Base-by-base conservation (phyloP, 2,329 filamentous ascomycete genomes). In the Sporothrix inflata region DNA sequence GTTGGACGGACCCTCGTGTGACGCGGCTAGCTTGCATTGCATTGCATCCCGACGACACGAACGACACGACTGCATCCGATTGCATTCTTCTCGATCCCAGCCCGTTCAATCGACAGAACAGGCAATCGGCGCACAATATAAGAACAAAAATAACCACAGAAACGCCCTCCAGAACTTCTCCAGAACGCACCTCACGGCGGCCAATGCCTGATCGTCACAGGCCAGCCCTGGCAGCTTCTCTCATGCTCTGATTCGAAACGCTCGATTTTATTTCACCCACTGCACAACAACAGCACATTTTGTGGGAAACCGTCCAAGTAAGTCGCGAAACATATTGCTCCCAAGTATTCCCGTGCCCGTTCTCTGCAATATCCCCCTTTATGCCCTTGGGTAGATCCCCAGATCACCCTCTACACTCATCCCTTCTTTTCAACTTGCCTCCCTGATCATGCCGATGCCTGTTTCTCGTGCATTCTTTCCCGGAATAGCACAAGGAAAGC, bases 131-230 rank as follows among this genome's bases (percentile, higher is more conserved):
- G n/a, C 49, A 40, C 4, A 24, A 24, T 40, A 24, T 4, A 8
- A 68, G 16, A 11, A 27, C 16, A 34, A 69, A 21, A 42, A 45
- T 16, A 51, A 49, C 8, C n/a, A 6, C 27, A n/a, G 38, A 47
- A 42, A 65, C 40, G 27, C 45, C 2, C 4, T n/a, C 30, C 38
- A 6, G 38, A 40, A 65, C 38, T 7, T 4, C 38, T 45, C 40
- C 1, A 45, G 21, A 60, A n/a, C 14, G 40, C 38, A 55, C 19
- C 11, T 61, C 34, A 16, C 42, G 14, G 27, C 30, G 30, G 47
- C 69, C 57, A 65, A 71, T 71, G 60, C 69, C 40, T 71, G 72
- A 72, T 72, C 70, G 55, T 21, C 72, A 21, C 65, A 66, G 12
- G 34, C 47, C 55, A 38, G n/a, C 67, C 67, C 57, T 38, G 72